These are phyloP conservation scores for Pelargonium cotyledonis DNA, from an alignment of 441 rosid species.

Conservation along the genomic window DNA sequence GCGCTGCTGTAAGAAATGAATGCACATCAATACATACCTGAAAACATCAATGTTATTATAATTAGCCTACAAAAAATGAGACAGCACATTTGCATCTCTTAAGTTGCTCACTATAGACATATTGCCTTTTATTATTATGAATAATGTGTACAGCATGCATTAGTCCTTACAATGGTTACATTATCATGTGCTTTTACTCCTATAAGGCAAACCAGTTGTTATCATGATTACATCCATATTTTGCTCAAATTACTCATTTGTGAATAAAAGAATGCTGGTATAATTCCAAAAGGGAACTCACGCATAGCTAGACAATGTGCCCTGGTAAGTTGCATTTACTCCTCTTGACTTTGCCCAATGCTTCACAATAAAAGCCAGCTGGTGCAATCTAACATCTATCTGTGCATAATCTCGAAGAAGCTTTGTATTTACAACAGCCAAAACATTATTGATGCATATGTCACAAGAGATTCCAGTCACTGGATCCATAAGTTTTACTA, in stretches of 20 bases:
- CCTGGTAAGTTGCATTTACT: slow-evolving; percentile 89
- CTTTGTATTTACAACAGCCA: slow-evolving; percentile 94
- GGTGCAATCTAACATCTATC: slow-evolving; percentile 73
- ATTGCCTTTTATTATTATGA: background rate
- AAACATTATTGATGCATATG: slow-evolving; percentile 82
- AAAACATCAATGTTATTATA: no score
- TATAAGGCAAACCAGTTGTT: background rate
- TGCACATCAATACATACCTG: slow-evolving; percentile 86
- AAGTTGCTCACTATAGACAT: background rate
- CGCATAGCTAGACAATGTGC: slow-evolving; percentile 98
- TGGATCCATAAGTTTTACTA: slow-evolving; percentile 96
- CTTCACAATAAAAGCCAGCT: slow-evolving; percentile 80
- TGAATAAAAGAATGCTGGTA: slow-evolving; percentile 11
- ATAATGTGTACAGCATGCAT: background rate
- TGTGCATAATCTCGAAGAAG: slow-evolving; percentile 75
- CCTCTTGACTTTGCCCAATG: slow-evolving; percentile 96
- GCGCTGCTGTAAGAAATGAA: slow-evolving; percentile 83
- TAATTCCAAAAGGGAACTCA: slow-evolving; percentile 35
- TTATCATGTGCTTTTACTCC: background rate
- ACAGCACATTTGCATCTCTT: background rate
- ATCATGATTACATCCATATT: background rate
- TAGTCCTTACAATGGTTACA: slow-evolving; percentile 4
- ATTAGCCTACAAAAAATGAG: background rate
- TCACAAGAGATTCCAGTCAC: slow-evolving; percentile 86
- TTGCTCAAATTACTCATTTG: slow-evolving; percentile 19